Base-by-base conservation (phyloP, 108 stramenopile species). In the Cyclostephanos invisitatus region DNA sequence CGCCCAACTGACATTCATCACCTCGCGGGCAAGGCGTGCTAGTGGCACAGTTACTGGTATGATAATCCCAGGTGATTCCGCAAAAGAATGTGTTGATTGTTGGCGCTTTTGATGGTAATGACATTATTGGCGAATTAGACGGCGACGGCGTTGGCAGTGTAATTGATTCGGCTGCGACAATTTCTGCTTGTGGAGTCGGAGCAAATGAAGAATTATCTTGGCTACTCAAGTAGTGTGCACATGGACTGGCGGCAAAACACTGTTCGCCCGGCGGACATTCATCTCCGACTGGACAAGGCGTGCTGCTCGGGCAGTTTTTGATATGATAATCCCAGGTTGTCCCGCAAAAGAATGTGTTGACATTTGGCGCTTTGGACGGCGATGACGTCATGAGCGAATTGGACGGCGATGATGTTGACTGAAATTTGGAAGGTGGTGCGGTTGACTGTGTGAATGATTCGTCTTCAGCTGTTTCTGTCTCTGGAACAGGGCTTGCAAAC, bases 291-390 rank as follows among this genome's bases (percentile, higher is more conserved):
- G 74, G 74, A 47, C 74, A 74, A 28, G 74, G 74, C 22, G 25
- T 15, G 17, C 65, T 57, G 63, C 63, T 68, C 4, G 15, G 62
- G 29, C 75, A 75, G n/a, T 61, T 61, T 62, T 67, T 49, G 2
- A 44, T 18, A 60, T 75, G 75, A 25, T 67, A 50, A 18, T 61
- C 44, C 67, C 67, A 75, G 6, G 75, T 47, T 4, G 57, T 50
- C 0, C 75, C 75, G 56, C 75, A 75, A 55, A 59, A 75, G 54
- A 63, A 62, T 37, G 60, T 54, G 51, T 57, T 75, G 11, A 27
- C 49, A 22, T 49, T 48, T 35, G 57, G 65, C 28, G 25, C 37
- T 58, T 42, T 37, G n/a, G 73, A 59, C 7, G 67, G 47, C 28
- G 63, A 53, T 32, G 49, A 67, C 20, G 50, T n/a, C 14, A 17